A percentile compares a stretch with the other conserved stretches of the same genome.
These are phyloP conservation scores for Ganoderma sp. DNA, from an alignment of 1,284 basidiomycete genomes.

Conservation along the genomic window DNA sequence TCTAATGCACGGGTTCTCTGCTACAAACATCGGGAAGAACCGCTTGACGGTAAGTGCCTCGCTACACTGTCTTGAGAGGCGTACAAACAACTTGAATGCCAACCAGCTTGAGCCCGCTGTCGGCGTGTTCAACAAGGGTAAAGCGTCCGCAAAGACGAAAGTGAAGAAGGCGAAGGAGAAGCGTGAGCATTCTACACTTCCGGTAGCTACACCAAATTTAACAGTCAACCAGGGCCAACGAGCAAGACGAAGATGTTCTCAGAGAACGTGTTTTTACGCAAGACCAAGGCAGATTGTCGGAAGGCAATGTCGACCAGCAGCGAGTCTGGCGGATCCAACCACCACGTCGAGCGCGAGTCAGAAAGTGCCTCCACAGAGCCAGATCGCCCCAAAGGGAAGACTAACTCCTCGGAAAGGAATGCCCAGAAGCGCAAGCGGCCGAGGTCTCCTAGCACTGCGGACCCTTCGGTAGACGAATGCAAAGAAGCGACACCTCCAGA, in stretches of 20 bases:
- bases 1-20: slow-evolving; percentile 75
- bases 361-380: not conserved
- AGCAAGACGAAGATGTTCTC: slow-evolving; percentile 47
- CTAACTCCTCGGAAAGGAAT: not conserved
- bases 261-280: slow-evolving; percentile 57
- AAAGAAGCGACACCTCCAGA: not conserved
- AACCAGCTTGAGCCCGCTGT: slow-evolving; percentile 52
- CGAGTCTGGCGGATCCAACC: not conserved
- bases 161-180: slow-evolving; percentile 24
- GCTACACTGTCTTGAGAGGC: slow-evolving; percentile 9
- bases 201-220: not conserved
- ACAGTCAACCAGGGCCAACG: slow-evolving; percentile 20
- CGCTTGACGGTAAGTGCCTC: slow-evolving; percentile 65
- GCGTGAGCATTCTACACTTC: slow-evolving; percentile 17
- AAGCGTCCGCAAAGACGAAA: slow-evolving; percentile 58
- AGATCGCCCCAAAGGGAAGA: not conserved
- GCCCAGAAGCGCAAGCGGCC: slow-evolving; percentile 1
- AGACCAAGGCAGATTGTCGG: slow-evolving; percentile 9
- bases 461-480: not conserved
- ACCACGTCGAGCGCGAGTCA: not conserved
- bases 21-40: slow-evolving; percentile 70
- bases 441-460: slow-evolving; percentile 3
- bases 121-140: slow-evolving; percentile 77
- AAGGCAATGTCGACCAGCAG: not conserved
- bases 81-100: slow-evolving; percentile 49